phyloP scores from a whole-genome alignment of 2,329 filamentous ascomycete species.

The Zopfia rhizophila region DNA sequence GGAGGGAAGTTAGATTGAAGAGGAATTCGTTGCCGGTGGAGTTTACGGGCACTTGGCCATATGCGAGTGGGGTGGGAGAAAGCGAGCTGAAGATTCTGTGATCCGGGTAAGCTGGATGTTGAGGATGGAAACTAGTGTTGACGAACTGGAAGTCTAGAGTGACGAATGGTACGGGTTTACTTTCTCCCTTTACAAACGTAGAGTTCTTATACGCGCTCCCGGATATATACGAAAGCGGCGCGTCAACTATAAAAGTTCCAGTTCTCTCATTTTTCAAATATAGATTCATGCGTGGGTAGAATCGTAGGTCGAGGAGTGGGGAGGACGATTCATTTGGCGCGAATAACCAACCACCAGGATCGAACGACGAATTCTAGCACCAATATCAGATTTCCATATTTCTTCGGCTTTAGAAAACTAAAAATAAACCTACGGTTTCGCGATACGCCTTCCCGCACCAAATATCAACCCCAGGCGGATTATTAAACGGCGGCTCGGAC shows the following conservation, averaged over 20 bases:
- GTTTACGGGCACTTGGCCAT: no score
- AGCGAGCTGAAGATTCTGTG: no score
- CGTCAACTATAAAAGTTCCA: constrained; percentile 62
- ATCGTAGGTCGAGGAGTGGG: constrained; percentile 50
- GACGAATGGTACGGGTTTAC: no score
- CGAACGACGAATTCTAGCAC: constrained; percentile 54
- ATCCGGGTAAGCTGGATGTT: no score
- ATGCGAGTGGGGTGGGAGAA: no score
- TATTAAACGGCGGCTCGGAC: constrained; percentile 39
- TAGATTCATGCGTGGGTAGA: constrained; percentile 60
- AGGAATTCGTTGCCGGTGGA: constrained; percentile 48
- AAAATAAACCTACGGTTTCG: constrained; percentile 41
- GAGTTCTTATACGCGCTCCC: constrained; percentile 42
- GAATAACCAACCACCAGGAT: constrained; percentile 60
- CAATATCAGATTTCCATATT: background rate
- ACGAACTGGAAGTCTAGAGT: no score
- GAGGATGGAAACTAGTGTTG: no score
- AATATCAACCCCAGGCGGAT: constrained; percentile 56
- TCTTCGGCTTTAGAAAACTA: background rate
- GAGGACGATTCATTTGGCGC: constrained; percentile 46
- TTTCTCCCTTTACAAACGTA: no score
- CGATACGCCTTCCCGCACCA: constrained; percentile 63
- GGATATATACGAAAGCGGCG: constrained; percentile 61
- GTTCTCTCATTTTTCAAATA: constrained; percentile 56
- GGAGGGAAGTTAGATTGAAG: constrained; percentile 47